Evolutionary conservation across 208 protist species (phyloP), one percentile per base, ranked within the genome.

Genomic region (Wallacemonas sp.): DNA sequence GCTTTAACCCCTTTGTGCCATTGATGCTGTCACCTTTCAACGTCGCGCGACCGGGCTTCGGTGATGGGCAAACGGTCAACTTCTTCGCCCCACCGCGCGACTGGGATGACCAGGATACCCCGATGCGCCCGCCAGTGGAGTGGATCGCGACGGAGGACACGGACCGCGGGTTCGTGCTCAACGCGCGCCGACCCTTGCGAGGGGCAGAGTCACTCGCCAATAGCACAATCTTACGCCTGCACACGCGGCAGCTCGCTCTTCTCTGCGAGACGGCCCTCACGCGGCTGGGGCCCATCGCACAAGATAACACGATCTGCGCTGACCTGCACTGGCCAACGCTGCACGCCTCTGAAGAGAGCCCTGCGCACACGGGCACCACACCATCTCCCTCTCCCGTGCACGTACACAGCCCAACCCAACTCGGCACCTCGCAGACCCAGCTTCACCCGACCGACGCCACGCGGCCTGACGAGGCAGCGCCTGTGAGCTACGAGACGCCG

Each of bases 241-340:
- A 58, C 9, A 58, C 51, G 15, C 38, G 59, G n/a, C 59, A 44
- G 21, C 28, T 53, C 24, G 59, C 59, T 2, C 38, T 53, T 33
- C 42, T 64, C 21, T 44, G 38, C 41, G 59, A 64, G 38, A 42
- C 36, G 27, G 19, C 21, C 42, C 8, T 64, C 3, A 28, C 59
- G 21, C 59, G 38, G n/a, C 55, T 62, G 3, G 55, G 33, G 12
- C 36, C 11, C 6, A 8, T 62, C 14, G n/a, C 9, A 3, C 33
- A 31, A 14, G 55, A 62, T 4, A 62, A 46, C 22, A 44, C 55
- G 19, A 12, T 46, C 2, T 4, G 26, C 22, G 24, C 28, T 4
- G 22, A 47, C 6, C 38, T 44, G 3, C 22, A 44, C 21, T 38
- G 14, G 2, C 38, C 38, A 11, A 12, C 21, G 1, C 42, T 49